Base-by-base conservation (phyloP, 345 rosid genomes). In the Leavenworthia alabamica region DNA sequence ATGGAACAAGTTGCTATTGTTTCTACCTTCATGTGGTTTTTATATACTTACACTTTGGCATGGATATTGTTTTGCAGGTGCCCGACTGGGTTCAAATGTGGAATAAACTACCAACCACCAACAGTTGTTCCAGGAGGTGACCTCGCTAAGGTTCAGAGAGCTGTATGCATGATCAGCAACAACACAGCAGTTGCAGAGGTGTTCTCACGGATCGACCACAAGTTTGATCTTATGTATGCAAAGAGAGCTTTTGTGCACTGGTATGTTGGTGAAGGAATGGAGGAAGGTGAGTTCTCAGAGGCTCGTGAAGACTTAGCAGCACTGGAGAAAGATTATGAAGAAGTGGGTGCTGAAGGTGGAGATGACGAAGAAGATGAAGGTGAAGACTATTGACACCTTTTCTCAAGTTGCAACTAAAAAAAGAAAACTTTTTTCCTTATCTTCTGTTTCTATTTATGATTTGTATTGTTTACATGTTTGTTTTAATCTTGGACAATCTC, bases 191-290 rank as follows among this genome's bases (percentile, higher is more conserved):
- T 83, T 33, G 88, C 88, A 1, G 88, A 83, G 62, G 88, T 83
- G 68, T 83, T 83, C 56, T 66, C 80, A 4, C 67, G 88, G 51
- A 83, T 83, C 14, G 88, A 81, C 69, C 79, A 79, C 78, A 83
- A 83, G 75, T 83, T 83, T 4, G 88, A 83, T 75, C 85, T 83
- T 39, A 80, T 83, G 88, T 83, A 80, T 19, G 58, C 88, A 0
- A 83, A 83, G 80, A 80, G 88, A 60, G 85, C 88, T 3, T 83
- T 83, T 15, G 88, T 83, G 35, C 88, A 83, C 77, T 83, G 88
- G 88, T 83, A 83, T 8, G 88, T 81, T 0, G 88, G 88, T 63
- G 88, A 79, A 49, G 88, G 88, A 28, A 83, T 83, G 88, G 85
- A 83, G 69, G 88, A 83, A 73, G 88, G 88, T 33, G 88, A 83